A percentile compares a stretch with the other conserved stretches of the same genome.
phyloP scores from a whole-genome alignment of 2,329 filamentous ascomycete species.

The Epichloe gansuensis region DNA sequence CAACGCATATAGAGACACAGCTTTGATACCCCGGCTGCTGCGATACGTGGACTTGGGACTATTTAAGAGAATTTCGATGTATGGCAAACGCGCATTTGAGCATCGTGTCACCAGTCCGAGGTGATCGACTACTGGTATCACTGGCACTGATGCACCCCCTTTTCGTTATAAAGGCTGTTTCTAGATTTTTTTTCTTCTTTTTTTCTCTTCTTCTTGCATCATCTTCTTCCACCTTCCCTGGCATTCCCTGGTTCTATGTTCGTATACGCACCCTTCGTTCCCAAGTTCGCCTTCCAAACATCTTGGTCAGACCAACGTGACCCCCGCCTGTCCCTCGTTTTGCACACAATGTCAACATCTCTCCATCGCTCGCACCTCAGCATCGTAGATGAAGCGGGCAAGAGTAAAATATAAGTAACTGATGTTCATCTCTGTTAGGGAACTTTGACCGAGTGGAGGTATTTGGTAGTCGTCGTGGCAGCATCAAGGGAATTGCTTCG shows the following conservation, averaged over 20 bases:
- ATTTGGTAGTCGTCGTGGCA: slow-evolving; percentile 2
- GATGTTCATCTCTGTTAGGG: background rate
- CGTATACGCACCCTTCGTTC: background rate
- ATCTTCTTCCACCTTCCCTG: background rate
- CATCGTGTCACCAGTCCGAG: background rate
- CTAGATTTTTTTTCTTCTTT: background rate
- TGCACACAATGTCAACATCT: background rate
- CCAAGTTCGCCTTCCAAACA: background rate
- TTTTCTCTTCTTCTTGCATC: background rate
- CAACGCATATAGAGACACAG: background rate
- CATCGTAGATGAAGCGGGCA: background rate
- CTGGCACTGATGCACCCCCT: background rate
- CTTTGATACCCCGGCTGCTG: background rate
- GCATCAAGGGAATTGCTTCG: slow-evolving; percentile 39
- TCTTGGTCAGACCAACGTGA: background rate
- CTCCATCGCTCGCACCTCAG: background rate
- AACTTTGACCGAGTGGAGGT: background rate
- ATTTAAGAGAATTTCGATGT: background rate
- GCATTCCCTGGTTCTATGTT: background rate
- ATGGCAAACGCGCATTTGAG: background rate
- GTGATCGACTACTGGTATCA: background rate
- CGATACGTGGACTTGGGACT: background rate
- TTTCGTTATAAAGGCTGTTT: background rate
- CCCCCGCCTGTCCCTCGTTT: background rate
- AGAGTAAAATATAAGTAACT: background rate